Base-by-base conservation (phyloP, 1,284 basidiomycete species). In the Amylostereum chailletii region DNA sequence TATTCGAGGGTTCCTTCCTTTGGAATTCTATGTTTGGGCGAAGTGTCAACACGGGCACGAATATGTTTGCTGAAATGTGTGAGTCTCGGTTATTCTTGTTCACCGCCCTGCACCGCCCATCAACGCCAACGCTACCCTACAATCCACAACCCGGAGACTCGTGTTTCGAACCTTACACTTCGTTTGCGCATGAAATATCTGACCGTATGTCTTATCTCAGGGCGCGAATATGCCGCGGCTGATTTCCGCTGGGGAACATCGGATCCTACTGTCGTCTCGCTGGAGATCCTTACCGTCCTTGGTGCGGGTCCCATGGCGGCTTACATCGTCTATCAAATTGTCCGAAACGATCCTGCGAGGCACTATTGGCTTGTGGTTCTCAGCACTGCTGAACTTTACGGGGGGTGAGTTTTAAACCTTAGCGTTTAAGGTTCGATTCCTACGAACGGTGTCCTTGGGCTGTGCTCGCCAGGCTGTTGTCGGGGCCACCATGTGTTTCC, bases 351-450 rank as follows among this genome's bases (percentile, higher is more conserved):
- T 55, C 78, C 79, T 5, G 76, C 81, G 26, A 70, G 85, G 47
- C 81, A 88, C 62, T 89, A 87, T 61, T 91, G 88, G 88, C 77
- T 90, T 49, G 70, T 89, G 45, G 81, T 90, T 3, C 62, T 88
- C 42, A 76, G 78, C 59, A 86, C 84, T 1, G 83, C 83, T 0
- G 86, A 90, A 60, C 59, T 90, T 3, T 90, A 89, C 53, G 87
- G 86, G 60, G 85, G 85, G 80, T 86, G 49, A 40, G 75, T 65
- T 5, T 19, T 19, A 19, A 19, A 19, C 19, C 19, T 19, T 19
- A 19, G 19, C 19, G 19, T 19, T 19, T 19, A 19, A 19, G 19
- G 19, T 19, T 19, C 19, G 19, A 19, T 19, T 19, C 19, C 19
- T 19, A 19, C 19, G 19, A 19, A 19, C 19, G 19, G 19, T 19